phyloP scores from a whole-genome alignment of 2,329 filamentous ascomycete genomes.

The Diaporthe ilicicola region DNA sequence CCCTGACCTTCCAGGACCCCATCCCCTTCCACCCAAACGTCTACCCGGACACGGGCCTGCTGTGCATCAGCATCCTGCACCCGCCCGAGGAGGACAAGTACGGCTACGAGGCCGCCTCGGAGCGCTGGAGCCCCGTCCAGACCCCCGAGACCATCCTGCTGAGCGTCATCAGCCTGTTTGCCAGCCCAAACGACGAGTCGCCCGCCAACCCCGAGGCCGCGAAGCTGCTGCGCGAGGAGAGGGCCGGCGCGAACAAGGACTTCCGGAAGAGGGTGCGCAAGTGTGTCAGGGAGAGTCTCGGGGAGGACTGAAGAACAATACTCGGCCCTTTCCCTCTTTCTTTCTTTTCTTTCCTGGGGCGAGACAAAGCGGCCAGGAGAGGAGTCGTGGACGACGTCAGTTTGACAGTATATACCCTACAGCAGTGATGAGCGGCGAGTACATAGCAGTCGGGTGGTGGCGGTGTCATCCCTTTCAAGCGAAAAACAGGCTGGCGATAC shows the following conservation, averaged over 20 bases:
- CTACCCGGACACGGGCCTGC: slow-evolving; percentile 78
- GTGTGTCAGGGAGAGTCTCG: slow-evolving; percentile 83
- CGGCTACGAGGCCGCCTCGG: slow-evolving; percentile 88
- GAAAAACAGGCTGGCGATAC: background rate
- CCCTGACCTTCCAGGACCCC: slow-evolving; percentile 84
- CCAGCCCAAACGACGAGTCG: slow-evolving; percentile 93
- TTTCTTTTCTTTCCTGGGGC: background rate
- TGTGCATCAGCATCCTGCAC: slow-evolving; percentile 98
- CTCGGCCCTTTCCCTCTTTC: background rate
- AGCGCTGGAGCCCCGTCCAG: slow-evolving; percentile 95
- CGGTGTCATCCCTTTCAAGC: background rate
- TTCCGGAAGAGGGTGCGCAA: slow-evolving; percentile 82
- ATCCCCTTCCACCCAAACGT: slow-evolving; percentile 95
- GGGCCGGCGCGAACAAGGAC: slow-evolving; percentile 66
- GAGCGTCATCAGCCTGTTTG: slow-evolving; percentile 90
- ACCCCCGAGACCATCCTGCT: slow-evolving; percentile 93
- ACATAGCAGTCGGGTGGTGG: slow-evolving; percentile 5
- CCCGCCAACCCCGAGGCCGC: slow-evolving; percentile 96
- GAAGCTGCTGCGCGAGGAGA: slow-evolving; percentile 83
- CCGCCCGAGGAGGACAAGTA: slow-evolving; percentile 93
- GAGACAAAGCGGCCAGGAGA: background rate
- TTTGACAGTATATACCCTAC: slow-evolving; percentile 18
- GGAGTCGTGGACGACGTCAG: background rate
- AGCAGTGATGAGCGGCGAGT: background rate
- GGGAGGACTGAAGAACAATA: slow-evolving; percentile 66